Evolutionary conservation across 192 early-diverging fungal species (phyloP).

Genomic region (Coemansia sp.): DNA sequence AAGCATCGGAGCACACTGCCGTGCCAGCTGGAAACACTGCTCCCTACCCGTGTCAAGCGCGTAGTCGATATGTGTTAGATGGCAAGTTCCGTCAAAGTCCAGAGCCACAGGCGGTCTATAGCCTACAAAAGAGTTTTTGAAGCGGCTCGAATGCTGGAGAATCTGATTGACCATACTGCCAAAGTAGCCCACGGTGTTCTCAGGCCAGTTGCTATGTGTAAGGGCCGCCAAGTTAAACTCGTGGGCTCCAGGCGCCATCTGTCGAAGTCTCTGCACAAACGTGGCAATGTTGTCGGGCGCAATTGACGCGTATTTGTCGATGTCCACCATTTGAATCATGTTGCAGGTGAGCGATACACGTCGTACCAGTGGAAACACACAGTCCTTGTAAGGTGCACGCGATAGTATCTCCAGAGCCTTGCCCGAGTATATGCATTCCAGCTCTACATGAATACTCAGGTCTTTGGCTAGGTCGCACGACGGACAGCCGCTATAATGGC

Average conservation of each 20-base stretch:
- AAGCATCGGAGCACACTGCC: not conserved
- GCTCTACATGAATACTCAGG: not conserved
- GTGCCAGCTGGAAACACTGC: not conserved
- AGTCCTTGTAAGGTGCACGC: not conserved
- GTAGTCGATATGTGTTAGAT: not conserved
- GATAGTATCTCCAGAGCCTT: not conserved
- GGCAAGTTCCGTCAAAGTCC: not conserved
- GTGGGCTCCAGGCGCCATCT: not conserved
- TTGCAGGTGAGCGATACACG: not conserved
- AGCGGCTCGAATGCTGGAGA: not conserved
- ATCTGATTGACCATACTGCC: not conserved
- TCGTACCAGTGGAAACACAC: not conserved
- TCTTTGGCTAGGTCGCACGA: not conserved
- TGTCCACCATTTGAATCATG: not conserved
- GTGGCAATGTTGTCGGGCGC: not conserved
- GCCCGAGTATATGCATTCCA: not conserved
- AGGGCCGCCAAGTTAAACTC: not conserved
- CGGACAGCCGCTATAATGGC: not conserved
- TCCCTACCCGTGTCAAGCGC: not conserved
- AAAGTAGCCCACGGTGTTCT: not conserved
- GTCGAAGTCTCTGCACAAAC: not conserved
- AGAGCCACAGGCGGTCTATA: not conserved
- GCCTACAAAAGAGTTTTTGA: not conserved
- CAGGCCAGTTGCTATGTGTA: not conserved
- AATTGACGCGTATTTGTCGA: not conserved